Evolutionary conservation across 768 basidiomycete species (phyloP).

Genomic region (Tremella mesenterica): DNA sequence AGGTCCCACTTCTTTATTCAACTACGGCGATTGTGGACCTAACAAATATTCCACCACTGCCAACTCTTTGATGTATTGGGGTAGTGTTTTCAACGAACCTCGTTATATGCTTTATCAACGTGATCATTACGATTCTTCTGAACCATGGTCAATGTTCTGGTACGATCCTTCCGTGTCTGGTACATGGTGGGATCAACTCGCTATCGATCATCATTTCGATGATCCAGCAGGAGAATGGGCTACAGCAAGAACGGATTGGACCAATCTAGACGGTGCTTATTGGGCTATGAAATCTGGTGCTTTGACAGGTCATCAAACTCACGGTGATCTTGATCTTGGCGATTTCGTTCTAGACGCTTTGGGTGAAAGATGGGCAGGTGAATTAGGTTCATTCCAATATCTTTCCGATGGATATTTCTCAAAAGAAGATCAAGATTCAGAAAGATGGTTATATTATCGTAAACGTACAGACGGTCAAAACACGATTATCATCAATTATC

Average conservation of each 20-base stretch:
- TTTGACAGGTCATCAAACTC: constrained; percentile 76
- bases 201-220: constrained; percentile 75
- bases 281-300: constrained; percentile 83
- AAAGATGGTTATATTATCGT: constrained; percentile 86
- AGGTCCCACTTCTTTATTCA: constrained; percentile 63
- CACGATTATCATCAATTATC: constrained; percentile 64
- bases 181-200: constrained; percentile 81
- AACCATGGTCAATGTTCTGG: constrained; percentile 83
- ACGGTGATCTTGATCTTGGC: constrained; percentile 87
- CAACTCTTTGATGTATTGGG: constrained; percentile 75
- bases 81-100: constrained; percentile 59
- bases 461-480: constrained; percentile 98
- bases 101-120: constrained; percentile 80
- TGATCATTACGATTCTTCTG: constrained; percentile 65
- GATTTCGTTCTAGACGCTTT: constrained; percentile 93
- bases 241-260: constrained; percentile 87
- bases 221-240: constrained; percentile 70
- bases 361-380: constrained; percentile 89
- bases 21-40: constrained; percentile 63
- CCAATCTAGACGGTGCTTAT: constrained; percentile 69
- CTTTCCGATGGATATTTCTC: constrained; percentile 66
- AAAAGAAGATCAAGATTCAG: constrained; percentile 58
- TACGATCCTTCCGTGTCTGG: constrained; percentile 74
- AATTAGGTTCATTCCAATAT: constrained; percentile 85
- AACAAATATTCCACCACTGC: constrained; percentile 95